Evolutionary conservation across 257 asterid genomes (phyloP).

Genomic region (Lycium ferocissimum): DNA sequence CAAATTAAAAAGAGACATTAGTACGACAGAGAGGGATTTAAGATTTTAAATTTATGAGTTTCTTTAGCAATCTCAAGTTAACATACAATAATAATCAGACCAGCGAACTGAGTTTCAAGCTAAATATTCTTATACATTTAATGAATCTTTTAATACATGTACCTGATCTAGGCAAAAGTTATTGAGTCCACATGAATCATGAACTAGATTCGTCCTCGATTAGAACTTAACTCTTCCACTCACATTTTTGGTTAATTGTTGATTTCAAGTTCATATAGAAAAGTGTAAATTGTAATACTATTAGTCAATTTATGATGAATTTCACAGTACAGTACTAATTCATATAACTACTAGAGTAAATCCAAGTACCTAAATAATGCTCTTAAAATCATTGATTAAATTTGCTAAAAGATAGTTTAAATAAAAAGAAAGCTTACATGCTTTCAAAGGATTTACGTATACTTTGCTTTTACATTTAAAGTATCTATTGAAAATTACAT

Average conservation of each 20-base stretch:
- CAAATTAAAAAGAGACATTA: not conserved
- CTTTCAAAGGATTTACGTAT: too few species aligned
- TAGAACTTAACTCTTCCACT: not conserved
- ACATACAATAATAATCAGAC: too few species aligned
- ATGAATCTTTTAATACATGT: too few species aligned
- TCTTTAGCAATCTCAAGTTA: too few species aligned
- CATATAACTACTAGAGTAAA: not conserved
- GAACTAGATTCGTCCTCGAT: not conserved
- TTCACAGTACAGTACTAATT: not conserved
- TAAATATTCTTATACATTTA: too few species aligned
- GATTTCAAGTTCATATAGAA: not conserved
- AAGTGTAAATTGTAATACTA: not conserved
- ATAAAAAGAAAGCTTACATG: not conserved
- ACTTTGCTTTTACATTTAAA: not conserved
- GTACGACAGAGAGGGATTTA: too few species aligned
- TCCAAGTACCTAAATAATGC: not conserved
- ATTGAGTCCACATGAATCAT: too few species aligned
- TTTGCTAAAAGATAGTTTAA: not conserved
- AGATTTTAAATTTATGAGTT: too few species aligned
- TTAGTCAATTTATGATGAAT: not conserved
- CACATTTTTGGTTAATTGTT: not conserved
- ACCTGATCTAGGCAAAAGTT: too few species aligned
- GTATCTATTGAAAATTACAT: too few species aligned
- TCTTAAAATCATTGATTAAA: not conserved
- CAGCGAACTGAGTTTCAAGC: too few species aligned